These are phyloP conservation scores for Trichoderma sp. DNA, from an alignment of 2,329 filamentous ascomycete species.

Conservation along the genomic window DNA sequence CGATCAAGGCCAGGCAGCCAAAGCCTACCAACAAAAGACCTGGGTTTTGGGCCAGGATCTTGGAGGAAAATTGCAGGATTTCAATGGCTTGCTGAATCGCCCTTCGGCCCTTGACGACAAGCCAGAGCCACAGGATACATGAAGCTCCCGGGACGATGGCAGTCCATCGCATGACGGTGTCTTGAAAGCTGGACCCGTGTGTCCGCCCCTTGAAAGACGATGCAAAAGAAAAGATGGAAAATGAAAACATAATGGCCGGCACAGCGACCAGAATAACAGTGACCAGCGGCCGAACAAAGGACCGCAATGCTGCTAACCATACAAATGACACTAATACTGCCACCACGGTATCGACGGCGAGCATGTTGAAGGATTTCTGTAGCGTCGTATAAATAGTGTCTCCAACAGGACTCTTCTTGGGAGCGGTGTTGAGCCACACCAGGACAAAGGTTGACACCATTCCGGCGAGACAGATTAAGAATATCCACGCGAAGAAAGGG, in stretches of 20 bases:
- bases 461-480: slow-evolving; percentile 76
- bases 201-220: slow-evolving; percentile 79
- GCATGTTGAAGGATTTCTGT: slow-evolving; percentile 80
- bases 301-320: slow-evolving; percentile 84
- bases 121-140: slow-evolving; percentile 76
- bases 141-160: slow-evolving; percentile 72
- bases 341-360: slow-evolving; percentile 88
- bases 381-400: slow-evolving; percentile 94
- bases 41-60: slow-evolving; percentile 80
- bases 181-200: slow-evolving; percentile 76
- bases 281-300: slow-evolving; percentile 83
- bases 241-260: slow-evolving; percentile 80
- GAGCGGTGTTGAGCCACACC: slow-evolving; percentile 82
- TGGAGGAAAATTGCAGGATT: slow-evolving; percentile 88
- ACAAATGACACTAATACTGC: slow-evolving; percentile 81
- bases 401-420: slow-evolving; percentile 69
- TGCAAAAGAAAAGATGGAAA: slow-evolving; percentile 86
- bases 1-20: slow-evolving; percentile 67
- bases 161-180: slow-evolving; percentile 82
- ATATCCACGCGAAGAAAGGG: slow-evolving; percentile 87
- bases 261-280: slow-evolving; percentile 78
- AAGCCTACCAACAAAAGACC: slow-evolving; percentile 83
- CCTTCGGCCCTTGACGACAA: slow-evolving; percentile 74
- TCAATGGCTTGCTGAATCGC: slow-evolving; percentile 79
- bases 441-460: slow-evolving; percentile 86